Percentiles rank a stretch among this genome's conserved stretches.
Evolutionary conservation across 768 basidiomycete genomes (phyloP).

Genomic region (Leccinum pellstonianum): DNA sequence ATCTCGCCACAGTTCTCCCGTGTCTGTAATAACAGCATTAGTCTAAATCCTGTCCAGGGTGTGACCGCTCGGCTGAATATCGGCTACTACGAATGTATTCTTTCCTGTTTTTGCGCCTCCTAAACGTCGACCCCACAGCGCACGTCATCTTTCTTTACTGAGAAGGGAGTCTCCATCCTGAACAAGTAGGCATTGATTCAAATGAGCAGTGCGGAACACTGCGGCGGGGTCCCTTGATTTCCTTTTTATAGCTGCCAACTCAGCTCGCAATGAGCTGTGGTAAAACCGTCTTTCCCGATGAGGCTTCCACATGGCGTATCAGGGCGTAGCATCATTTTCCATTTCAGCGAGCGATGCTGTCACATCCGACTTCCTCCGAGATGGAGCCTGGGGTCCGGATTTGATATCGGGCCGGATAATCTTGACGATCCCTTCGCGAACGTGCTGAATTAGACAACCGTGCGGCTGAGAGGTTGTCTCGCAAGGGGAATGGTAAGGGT

Average conservation of each 20-base stretch:
- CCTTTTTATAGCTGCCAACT: conserved; percentile 8
- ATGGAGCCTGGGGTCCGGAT: background rate
- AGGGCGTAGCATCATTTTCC: conserved; percentile 21
- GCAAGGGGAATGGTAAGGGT: conserved; percentile 5
- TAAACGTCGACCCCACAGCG: conserved; percentile 22
- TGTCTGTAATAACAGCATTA: background rate
- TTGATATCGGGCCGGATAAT: conserved; percentile 27
- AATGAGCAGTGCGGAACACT: background rate
- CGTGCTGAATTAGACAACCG: conserved; percentile 18
- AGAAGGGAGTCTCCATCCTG: conserved; percentile 9
- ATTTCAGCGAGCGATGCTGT: conserved; percentile 15
- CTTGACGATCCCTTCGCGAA: conserved; percentile 36
- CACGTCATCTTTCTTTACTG: conserved; percentile 19
- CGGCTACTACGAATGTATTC: background rate
- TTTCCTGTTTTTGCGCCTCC: conserved; percentile 9
- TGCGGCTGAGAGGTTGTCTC: conserved; percentile 14
- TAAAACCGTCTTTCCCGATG: conserved; percentile 3
- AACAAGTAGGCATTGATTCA: conserved; percentile 1
- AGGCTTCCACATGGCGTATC: conserved; percentile 24
- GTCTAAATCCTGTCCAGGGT: background rate
- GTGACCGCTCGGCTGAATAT: background rate
- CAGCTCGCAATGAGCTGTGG: conserved; percentile 7
- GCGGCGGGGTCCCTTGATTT: conserved; percentile 19
- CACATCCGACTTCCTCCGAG: conserved; percentile 30
- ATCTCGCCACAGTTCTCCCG: background rate